phyloP scores from a whole-genome alignment of 768 basidiomycete species.

The Albatrellus ellisii region DNA sequence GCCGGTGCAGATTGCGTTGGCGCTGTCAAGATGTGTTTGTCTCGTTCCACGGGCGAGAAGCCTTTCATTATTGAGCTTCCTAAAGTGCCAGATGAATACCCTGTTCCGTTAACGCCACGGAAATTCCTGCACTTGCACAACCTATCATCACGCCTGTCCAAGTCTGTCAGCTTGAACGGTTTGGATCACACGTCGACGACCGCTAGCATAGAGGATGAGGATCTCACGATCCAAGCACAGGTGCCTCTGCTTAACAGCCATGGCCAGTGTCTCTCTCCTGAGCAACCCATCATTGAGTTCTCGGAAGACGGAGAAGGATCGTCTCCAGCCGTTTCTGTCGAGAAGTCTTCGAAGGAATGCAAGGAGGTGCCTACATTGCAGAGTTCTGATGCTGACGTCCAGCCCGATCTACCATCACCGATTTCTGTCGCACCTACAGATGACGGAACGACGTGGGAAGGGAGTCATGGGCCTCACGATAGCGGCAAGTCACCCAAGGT shows the following conservation, averaged over 20 bases:
- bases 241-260: too few species aligned
- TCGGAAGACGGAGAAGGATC: conserved; percentile 7
- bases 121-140: conserved; percentile 30
- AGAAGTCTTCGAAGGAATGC: background rate
- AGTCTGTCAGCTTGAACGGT: conserved; percentile 23
- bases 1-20: conserved; percentile 82
- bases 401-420: conserved; percentile 34
- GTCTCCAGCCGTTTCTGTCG: background rate
- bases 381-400: background rate
- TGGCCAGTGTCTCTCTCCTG: too few species aligned
- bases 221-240: conserved; percentile 38
- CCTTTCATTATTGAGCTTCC: conserved; percentile 59
- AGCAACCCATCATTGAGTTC: conserved; percentile 3
- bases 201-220: conserved; percentile 39
- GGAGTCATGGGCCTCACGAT: conserved; percentile 18
- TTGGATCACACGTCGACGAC: conserved; percentile 24
- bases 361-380: background rate
- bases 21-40: conserved; percentile 73
- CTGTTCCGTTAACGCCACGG: conserved; percentile 32
- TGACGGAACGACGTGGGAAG: conserved; percentile 49
- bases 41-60: conserved; percentile 44
- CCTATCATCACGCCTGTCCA: conserved; percentile 19
- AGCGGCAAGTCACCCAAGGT: conserved; percentile 30
- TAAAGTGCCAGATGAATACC: conserved; percentile 29
- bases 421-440: conserved; percentile 32